Evolutionary conservation across 257 asterid species (phyloP).

Genomic region (Solanum arcanum): DNA sequence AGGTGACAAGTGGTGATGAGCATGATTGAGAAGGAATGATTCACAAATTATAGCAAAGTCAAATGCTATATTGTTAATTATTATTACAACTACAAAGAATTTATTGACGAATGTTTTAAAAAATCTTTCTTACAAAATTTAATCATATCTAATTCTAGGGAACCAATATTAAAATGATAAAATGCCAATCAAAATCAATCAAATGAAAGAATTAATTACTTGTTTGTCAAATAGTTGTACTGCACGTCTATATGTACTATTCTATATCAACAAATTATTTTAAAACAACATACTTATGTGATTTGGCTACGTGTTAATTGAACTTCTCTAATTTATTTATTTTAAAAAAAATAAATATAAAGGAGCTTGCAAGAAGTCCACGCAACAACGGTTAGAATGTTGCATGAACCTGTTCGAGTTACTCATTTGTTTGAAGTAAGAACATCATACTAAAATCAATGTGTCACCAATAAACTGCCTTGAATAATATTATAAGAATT

Average conservation of each 20-base stretch:
- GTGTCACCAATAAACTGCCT: too few relatives aligned
- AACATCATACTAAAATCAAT: background rate
- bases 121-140: background rate
- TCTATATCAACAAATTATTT: background rate
- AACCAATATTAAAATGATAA: background rate
- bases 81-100: background rate
- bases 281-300: background rate
- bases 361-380: background rate
- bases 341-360: background rate
- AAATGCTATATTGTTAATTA: background rate
- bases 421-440: background rate
- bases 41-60: conserved; percentile 12
- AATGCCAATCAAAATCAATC: background rate
- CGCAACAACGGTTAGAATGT: background rate
- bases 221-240: background rate
- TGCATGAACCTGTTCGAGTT: background rate
- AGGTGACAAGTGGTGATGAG: conserved; percentile 11
- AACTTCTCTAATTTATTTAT: background rate
- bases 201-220: background rate
- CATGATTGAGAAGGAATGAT: conserved; percentile 13
- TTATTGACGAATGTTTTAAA: background rate
- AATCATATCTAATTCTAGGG: background rate
- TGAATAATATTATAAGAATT: too few relatives aligned
- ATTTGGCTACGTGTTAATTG: background rate
- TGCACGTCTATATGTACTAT: background rate